Percentiles rank a stretch among this genome's conserved stretches.
These are phyloP conservation scores for Ogataea nonfermentans DNA, from an alignment of 805 yeast genomes.

Conservation along the genomic window DNA sequence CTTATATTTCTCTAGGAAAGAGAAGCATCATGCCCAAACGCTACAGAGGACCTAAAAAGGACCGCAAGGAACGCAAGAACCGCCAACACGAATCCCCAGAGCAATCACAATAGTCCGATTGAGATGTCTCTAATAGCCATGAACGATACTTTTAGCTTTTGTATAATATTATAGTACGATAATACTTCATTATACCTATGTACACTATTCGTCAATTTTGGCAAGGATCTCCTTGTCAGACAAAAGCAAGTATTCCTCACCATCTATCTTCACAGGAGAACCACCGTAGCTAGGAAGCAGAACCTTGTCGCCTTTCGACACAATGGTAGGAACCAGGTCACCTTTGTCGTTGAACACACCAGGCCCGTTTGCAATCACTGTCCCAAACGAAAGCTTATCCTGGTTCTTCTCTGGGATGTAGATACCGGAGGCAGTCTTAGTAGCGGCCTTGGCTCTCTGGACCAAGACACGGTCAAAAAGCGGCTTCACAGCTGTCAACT, in stretches of 20 bases:
- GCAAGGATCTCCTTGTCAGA: conserved; percentile 95
- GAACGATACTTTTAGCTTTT: too few species aligned
- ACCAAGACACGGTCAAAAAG: conserved; percentile 94
- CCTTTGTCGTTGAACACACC: conserved; percentile 64
- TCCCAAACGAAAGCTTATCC: conserved; percentile 88
- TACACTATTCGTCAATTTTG: conserved; percentile 64
- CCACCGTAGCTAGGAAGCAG: conserved; percentile 96
- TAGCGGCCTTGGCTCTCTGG: conserved; percentile 88
- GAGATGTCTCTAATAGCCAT: too few species aligned
- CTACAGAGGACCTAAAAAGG: too few species aligned
- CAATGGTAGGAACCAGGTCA: conserved; percentile 66
- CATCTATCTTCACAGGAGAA: conserved; percentile 76
- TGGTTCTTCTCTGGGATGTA: conserved; percentile 94
- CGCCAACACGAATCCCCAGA: too few species aligned
- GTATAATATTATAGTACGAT: background rate
- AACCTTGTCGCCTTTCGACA: conserved; percentile 88
- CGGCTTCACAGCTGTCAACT: conserved; percentile 84
- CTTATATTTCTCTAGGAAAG: too few species aligned
- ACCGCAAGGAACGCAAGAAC: too few species aligned
- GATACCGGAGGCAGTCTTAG: conserved; percentile 89
- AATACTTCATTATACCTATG: background rate
- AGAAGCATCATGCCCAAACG: too few species aligned
- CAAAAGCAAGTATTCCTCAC: conserved; percentile 58
- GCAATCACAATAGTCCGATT: too few species aligned
- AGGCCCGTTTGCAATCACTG: conserved; percentile 93